Conservation (phyloP, 2,329 filamentous ascomycete species). For the Xylariaceae sp. region DNA sequence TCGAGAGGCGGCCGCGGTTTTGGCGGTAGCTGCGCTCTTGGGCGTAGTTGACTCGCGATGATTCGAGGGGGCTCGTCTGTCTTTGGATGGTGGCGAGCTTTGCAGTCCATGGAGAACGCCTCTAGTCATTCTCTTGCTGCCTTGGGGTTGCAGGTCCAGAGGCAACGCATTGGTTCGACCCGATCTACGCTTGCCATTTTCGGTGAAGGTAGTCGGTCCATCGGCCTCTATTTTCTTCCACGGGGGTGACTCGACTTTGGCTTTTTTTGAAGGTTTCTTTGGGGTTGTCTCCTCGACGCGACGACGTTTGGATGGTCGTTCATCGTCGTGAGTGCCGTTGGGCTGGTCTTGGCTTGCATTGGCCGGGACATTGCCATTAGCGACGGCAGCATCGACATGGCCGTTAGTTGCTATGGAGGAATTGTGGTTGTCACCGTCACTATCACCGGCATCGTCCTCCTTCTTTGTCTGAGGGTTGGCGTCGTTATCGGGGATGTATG, state of each 20-base stretch:
- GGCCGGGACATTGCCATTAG: constrained; percentile 7
- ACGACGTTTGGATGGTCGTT: constrained; percentile 61
- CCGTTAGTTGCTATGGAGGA: constrained; percentile 11
- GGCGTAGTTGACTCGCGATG: constrained; percentile 29
- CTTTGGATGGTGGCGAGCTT: constrained; percentile 32
- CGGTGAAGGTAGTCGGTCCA: constrained; percentile 80
- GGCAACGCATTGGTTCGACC: constrained; percentile 59
- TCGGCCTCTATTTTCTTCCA: constrained; percentile 87
- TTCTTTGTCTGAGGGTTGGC: background rate
- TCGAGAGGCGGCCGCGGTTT: constrained; percentile 30
- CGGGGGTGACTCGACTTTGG: constrained; percentile 70
- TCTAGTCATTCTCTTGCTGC: constrained; percentile 50
- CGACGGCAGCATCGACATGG: constrained; percentile 11
- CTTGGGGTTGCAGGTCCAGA: constrained; percentile 46
- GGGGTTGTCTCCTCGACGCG: constrained; percentile 51
- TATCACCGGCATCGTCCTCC: background rate
- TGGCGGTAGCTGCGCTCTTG: constrained; percentile 28
- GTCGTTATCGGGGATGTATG: background rate
- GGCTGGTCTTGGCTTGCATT: constrained; percentile 27
- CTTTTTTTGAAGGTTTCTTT: constrained; percentile 29
- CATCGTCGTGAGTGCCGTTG: constrained; percentile 29
- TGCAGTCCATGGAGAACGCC: constrained; percentile 37
- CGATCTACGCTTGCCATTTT: constrained; percentile 66
- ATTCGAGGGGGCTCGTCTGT: constrained; percentile 9
- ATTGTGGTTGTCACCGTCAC: background rate